phyloP scores from a whole-genome alignment of 352 stramenopile genomes.

The Phytophthora sansomeana region DNA sequence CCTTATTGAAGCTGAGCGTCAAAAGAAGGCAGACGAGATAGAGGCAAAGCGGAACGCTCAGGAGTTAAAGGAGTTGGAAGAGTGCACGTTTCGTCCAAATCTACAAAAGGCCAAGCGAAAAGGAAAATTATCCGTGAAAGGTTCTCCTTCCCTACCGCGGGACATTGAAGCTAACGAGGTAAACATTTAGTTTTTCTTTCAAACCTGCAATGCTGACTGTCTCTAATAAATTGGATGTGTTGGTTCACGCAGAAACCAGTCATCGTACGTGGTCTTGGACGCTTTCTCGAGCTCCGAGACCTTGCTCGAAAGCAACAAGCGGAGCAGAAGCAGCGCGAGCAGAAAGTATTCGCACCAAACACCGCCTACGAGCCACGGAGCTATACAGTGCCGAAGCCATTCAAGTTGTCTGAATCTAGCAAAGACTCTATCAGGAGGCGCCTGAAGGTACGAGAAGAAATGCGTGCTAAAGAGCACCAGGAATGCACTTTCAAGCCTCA shows the following conservation, averaged over 20 bases:
- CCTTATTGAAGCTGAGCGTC: constrained; percentile 67
- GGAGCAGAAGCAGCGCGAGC: constrained; percentile 70
- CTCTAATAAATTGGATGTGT: not conserved
- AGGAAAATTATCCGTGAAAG: constrained; percentile 20
- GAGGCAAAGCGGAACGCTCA: constrained; percentile 64
- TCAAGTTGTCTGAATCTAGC: constrained; percentile 73
- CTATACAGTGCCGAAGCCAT: constrained; percentile 81
- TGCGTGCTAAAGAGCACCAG: constrained; percentile 57
- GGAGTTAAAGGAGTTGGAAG: constrained; percentile 70
- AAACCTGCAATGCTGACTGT: not conserved
- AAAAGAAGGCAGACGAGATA: constrained; percentile 64
- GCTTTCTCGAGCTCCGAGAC: constrained; percentile 83
- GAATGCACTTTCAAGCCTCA: constrained; percentile 70
- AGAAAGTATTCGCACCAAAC: constrained; percentile 69
- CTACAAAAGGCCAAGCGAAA: constrained; percentile 32
- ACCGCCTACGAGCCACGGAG: constrained; percentile 66
- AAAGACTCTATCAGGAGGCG: constrained; percentile 58
- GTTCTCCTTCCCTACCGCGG: constrained; percentile 25
- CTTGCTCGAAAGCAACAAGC: constrained; percentile 69
- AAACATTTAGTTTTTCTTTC: not conserved
- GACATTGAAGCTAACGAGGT: constrained; percentile 19
- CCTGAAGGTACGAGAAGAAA: constrained; percentile 54
- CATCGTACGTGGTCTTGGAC: constrained; percentile 78
- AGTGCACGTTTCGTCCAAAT: constrained; percentile 88
- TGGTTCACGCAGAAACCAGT: constrained; percentile 47